Evolutionary conservation across 345 rosid species (phyloP).

Genomic region (Atalantia buxifolia): DNA sequence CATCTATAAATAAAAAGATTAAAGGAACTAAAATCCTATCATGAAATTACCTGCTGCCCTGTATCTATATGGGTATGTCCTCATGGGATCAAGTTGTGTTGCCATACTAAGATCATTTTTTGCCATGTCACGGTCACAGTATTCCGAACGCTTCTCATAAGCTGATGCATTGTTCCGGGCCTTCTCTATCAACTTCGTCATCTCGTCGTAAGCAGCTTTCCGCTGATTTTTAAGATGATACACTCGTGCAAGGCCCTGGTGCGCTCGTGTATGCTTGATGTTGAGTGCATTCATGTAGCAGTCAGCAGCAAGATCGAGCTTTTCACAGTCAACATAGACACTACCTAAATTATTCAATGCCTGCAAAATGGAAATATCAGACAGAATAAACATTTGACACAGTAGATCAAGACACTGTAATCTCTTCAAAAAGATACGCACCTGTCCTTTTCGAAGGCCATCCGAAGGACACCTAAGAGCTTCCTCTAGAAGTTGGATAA

Average conservation of each 20-base stretch:
- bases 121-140: slow-evolving; percentile 93
- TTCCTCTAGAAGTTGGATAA: slow-evolving; percentile 79
- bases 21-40: neutral
- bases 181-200: slow-evolving; percentile 93
- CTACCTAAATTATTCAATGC: slow-evolving; percentile 92
- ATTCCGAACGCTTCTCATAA: slow-evolving; percentile 94
- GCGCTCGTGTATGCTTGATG: slow-evolving; percentile 96
- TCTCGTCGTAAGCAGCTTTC: slow-evolving; percentile 89
- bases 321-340: slow-evolving; percentile 78
- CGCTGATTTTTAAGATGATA: slow-evolving; percentile 78
- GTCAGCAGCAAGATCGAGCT: slow-evolving; percentile 84
- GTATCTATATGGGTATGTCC: slow-evolving; percentile 97
- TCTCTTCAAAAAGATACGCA: slow-evolving; percentile 23
- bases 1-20: neutral
- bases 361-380: slow-evolving; percentile 37
- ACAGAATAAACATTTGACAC: neutral
- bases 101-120: slow-evolving; percentile 79
- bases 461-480: slow-evolving; percentile 97
- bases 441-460: slow-evolving; percentile 99
- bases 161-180: slow-evolving; percentile 89
- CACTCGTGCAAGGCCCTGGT: slow-evolving; percentile 93
- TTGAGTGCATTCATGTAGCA: slow-evolving; percentile 87
- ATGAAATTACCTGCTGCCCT: slow-evolving; percentile 79
- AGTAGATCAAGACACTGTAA: neutral
- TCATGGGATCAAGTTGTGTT: slow-evolving; percentile 79